Evolutionary conservation across 2,329 filamentous ascomycete genomes (phyloP).

Genomic region (Neonectria neomacrospora): DNA sequence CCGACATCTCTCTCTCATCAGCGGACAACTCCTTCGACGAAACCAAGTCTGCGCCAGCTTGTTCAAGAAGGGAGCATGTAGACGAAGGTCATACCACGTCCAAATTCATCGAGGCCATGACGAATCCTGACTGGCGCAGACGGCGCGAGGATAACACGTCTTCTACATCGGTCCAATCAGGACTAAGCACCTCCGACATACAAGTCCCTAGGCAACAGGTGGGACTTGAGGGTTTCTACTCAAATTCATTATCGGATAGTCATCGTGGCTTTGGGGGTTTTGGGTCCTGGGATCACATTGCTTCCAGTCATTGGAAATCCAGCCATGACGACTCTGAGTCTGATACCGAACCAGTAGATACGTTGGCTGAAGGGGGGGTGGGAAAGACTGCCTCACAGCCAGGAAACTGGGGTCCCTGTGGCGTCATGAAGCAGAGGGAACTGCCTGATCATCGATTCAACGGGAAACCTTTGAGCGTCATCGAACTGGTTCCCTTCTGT

Average conservation of each 20-base stretch:
- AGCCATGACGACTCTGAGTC: constrained; percentile 20
- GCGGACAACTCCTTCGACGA: constrained; percentile 32
- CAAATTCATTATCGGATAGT: neutral
- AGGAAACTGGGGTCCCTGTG: constrained; percentile 22
- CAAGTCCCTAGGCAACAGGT: neutral
- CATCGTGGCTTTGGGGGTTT: neutral
- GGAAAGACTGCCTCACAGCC: neutral
- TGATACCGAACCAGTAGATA: constrained; percentile 9
- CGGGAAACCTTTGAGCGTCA: constrained; percentile 29
- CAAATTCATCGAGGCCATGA: constrained; percentile 48
- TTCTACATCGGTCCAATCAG: constrained; percentile 21
- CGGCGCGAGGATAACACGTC: constrained; percentile 34
- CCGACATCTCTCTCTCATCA: constrained; percentile 13
- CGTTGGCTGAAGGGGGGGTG: neutral
- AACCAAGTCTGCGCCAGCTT: constrained; percentile 7
- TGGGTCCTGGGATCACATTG: constrained; percentile 19
- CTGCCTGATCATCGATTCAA: constrained; percentile 9
- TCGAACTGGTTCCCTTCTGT: constrained; percentile 32
- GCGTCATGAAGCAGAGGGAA: constrained; percentile 19
- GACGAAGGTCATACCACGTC: constrained; percentile 35
- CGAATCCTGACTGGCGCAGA: constrained; percentile 50
- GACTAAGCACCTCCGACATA: constrained; percentile 6
- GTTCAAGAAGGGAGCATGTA: constrained; percentile 25
- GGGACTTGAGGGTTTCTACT: neutral
- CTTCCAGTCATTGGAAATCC: constrained; percentile 13